Evolutionary conservation across 192 early-diverging fungal genomes (phyloP).

Genomic region (Glomus cerebriforme): DNA sequence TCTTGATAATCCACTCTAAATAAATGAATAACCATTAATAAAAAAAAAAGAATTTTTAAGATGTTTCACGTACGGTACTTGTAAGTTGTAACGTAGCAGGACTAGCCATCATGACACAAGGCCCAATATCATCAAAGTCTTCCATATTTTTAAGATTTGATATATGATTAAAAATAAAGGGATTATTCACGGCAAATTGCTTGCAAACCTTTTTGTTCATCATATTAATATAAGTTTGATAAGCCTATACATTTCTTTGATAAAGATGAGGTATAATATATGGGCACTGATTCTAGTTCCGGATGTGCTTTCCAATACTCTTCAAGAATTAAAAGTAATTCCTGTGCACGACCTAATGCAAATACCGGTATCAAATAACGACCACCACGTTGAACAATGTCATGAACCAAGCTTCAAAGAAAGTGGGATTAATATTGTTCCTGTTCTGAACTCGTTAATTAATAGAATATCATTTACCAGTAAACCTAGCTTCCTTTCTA

Average conservation of each 20-base stretch:
- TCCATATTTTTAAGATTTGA: conserved; percentile 83
- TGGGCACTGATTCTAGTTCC: conserved; percentile 86
- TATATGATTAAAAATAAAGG: conserved; percentile 96
- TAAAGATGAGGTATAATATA: conserved; percentile 92
- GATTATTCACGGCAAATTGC: conserved; percentile 85
- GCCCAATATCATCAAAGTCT: conserved; percentile 91
- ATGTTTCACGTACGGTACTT: conserved; percentile 41
- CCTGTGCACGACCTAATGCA: conserved; percentile 96
- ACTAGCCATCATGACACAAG: conserved; percentile 98
- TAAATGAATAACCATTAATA: background rate
- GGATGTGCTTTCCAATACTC: conserved; percentile 95
- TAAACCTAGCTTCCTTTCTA: conserved; percentile 90
- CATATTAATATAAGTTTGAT: conserved; percentile 97
- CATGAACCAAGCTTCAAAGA: conserved; percentile 64
- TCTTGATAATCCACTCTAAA: conserved; percentile 91
- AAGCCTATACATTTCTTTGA: conserved; percentile 99
- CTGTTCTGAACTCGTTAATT: background rate
- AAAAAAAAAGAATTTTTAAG: background rate
- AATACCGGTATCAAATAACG: conserved; percentile 95
- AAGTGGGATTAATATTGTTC: background rate
- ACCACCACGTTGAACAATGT: conserved; percentile 82
- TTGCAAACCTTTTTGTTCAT: conserved; percentile 94
- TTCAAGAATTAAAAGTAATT: conserved; percentile 94
- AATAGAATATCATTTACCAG: conserved; percentile 48
- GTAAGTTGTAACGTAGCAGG: conserved; percentile 98